Percentiles rank a stretch among this genome's conserved stretches.
Evolutionary conservation across 352 stramenopile genomes (phyloP).

Genomic region (Globisporangium cystogenes): DNA sequence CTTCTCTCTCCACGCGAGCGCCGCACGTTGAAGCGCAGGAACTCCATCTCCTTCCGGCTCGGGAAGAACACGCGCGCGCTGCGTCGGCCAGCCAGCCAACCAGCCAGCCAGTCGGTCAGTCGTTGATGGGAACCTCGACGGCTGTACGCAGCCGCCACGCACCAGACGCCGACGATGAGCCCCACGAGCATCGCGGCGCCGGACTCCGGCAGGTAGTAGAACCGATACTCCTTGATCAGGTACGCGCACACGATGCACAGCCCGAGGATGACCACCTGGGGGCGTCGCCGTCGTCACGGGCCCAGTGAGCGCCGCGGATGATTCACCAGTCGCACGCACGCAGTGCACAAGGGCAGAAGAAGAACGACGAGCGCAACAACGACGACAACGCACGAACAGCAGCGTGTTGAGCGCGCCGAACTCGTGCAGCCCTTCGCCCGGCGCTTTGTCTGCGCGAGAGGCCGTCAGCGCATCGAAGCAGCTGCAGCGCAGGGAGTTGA

Average conservation of each 20-base stretch:
- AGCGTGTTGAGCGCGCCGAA: conserved; percentile 87
- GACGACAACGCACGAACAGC: conserved; percentile 55
- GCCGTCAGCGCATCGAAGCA: too few relatives aligned
- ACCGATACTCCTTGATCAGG: conserved; percentile 87
- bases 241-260: conserved; percentile 90
- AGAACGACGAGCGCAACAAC: too few relatives aligned
- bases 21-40: conserved; percentile 84
- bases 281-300: not conserved
- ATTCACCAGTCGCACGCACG: too few relatives aligned
- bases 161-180: conserved; percentile 81
- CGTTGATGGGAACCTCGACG: too few relatives aligned
- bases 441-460: conserved; percentile 63
- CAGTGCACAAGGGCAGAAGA: too few relatives aligned
- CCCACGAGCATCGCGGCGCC: conserved; percentile 90
- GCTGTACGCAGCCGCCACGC: conserved; percentile 2
- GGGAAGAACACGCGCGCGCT: conserved; percentile 82
- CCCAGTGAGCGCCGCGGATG: too few relatives aligned
- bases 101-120: too few relatives aligned
- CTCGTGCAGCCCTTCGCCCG: conserved; percentile 68
- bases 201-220: conserved; percentile 89
- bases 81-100: not conserved
- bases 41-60: conserved; percentile 86
- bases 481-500: too few relatives aligned
- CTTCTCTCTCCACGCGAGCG: not conserved
- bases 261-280: conserved; percentile 77